Evolutionary conservation across 2,329 filamentous ascomycete species (phyloP).

Genomic region (Stagonosporopsis vannaccii): DNA sequence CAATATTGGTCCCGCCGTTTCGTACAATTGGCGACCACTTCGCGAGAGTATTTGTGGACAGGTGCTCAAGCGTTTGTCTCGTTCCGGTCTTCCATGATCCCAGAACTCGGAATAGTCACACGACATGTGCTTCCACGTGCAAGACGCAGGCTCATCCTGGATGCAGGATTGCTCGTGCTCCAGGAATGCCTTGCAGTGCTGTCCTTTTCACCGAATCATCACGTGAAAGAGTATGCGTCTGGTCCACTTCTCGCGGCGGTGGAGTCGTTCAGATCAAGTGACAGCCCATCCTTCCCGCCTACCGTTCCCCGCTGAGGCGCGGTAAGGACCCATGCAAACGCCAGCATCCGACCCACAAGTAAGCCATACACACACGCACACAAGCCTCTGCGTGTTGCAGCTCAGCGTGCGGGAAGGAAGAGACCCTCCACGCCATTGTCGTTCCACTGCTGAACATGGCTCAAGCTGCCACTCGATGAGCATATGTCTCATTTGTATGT

Average conservation of each 20-base stretch:
- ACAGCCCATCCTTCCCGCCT: conserved; percentile 45
- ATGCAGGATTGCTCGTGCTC: neutral
- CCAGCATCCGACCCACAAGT: conserved; percentile 28
- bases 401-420: conserved; percentile 23
- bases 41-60: neutral
- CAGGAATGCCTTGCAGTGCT: neutral
- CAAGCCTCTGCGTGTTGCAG: conserved; percentile 29
- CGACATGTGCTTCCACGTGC: conserved; percentile 8
- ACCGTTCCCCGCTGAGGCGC: conserved; percentile 33
- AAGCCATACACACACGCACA: conserved; percentile 14
- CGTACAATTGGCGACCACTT: conserved; percentile 10
- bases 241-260: neutral
- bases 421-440: conserved; percentile 8
- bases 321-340: conserved; percentile 29
- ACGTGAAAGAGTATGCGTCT: conserved; percentile 5
- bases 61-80: neutral
- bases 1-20: conserved; percentile 12
- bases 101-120: conserved; percentile 3
- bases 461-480: neutral
- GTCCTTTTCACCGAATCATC: neutral
- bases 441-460: conserved; percentile 8
- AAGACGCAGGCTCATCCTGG: conserved; percentile 1
- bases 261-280: conserved; percentile 31
- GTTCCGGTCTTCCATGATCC: neutral
- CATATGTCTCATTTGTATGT: conserved; percentile 4